These are phyloP conservation scores for Pugionium cornutum DNA, from an alignment of 345 rosid species.

Conservation along the genomic window DNA sequence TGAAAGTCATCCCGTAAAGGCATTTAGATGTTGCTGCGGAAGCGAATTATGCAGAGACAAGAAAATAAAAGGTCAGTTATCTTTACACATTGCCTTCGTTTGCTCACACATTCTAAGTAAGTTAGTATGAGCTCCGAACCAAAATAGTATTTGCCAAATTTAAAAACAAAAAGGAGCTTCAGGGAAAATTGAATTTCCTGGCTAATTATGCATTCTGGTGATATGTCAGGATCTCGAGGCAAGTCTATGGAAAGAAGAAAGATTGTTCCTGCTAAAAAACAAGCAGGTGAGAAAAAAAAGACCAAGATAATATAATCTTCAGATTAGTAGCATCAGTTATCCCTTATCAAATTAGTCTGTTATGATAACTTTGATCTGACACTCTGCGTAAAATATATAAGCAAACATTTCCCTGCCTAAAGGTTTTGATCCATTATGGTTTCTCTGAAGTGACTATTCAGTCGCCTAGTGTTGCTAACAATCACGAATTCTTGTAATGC, in stretches of 20 bases:
- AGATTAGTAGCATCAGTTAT: not conserved
- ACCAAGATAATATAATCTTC: conserved; percentile 1
- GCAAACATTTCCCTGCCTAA: not conserved
- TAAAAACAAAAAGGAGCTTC: not conserved
- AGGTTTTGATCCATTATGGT: not conserved
- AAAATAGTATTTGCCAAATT: not conserved
- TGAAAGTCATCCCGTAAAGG: conserved; percentile 67
- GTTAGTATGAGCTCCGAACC: conserved; percentile 7
- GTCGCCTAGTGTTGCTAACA: conserved; percentile 2
- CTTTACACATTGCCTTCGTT: conserved; percentile 15
- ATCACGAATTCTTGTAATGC: conserved; percentile 12
- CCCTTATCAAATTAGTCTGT: not conserved
- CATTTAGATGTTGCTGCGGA: conserved; percentile 72
- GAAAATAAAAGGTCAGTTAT: conserved; percentile 38
- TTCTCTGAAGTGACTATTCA: conserved; percentile 14
- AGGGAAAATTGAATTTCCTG: not conserved
- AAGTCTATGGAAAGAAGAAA: conserved; percentile 38
- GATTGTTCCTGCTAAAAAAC: conserved; percentile 33
- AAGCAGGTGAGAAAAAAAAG: conserved; percentile 30
- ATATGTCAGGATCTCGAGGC: conserved; percentile 33
- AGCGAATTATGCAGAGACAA: conserved; percentile 66
- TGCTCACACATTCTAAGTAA: conserved; percentile 5
- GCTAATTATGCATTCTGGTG: conserved; percentile 15
- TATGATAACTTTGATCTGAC: not conserved
- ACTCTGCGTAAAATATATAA: not conserved